A percentile compares a stretch with the other conserved stretches of the same genome.
Evolutionary conservation across 768 basidiomycete genomes (phyloP).

Genomic region (Phlebiopsis flavidoalba): DNA sequence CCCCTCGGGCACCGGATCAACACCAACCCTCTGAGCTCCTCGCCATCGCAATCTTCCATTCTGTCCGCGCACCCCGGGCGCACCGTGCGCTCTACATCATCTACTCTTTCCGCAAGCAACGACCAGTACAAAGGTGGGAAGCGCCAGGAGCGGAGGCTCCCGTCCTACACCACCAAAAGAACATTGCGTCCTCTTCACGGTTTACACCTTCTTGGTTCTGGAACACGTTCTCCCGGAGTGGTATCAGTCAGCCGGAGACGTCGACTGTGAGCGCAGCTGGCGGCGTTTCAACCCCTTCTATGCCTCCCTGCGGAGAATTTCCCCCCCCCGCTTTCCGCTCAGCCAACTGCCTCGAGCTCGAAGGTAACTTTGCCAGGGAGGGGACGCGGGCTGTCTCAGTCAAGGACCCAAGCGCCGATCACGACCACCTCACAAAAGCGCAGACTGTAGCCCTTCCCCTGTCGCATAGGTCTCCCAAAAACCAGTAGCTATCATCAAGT

Average conservation of each 20-base stretch:
- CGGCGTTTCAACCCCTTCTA: conserved; percentile 28
- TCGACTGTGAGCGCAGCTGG: conserved; percentile 45
- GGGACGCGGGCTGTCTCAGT: background rate
- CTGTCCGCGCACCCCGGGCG: conserved; percentile 48
- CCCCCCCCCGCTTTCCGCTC: conserved; percentile 5
- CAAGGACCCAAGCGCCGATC: background rate
- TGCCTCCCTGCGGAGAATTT: too few species aligned
- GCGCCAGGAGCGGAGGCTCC: background rate
- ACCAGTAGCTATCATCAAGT: conserved; percentile 37
- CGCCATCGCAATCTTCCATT: conserved; percentile 65
- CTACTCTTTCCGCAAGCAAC: conserved; percentile 26
- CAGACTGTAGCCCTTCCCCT: background rate
- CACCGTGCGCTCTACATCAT: conserved; percentile 45
- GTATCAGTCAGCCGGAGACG: conserved; percentile 58
- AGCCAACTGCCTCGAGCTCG: conserved; percentile 17
- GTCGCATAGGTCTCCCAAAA: conserved; percentile 31
- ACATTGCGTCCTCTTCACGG: conserved; percentile 25
- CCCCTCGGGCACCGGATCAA: background rate
- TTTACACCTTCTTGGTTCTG: conserved; percentile 76
- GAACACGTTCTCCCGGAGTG: conserved; percentile 60
- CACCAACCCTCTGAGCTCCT: conserved; percentile 38
- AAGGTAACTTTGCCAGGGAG: background rate
- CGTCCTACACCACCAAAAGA: background rate
- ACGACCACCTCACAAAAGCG: background rate
- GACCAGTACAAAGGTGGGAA: conserved; percentile 9